Percentiles rank a stretch among this genome's conserved stretches.
Conservation (phyloP, 1,284 basidiomycete genomes). For the Gomphus bonarii region DNA sequence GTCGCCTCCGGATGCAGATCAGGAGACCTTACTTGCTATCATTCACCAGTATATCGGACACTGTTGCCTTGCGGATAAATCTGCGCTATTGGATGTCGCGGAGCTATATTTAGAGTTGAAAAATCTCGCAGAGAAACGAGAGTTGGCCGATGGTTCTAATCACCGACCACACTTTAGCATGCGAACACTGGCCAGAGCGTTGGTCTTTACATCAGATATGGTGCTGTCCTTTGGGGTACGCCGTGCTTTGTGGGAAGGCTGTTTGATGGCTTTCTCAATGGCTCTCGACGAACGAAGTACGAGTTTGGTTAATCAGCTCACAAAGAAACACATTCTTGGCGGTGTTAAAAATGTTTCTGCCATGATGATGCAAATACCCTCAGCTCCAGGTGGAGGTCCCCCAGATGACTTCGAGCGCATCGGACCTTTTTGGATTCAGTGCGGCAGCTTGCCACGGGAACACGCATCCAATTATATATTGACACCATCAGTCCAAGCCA, state of each 20-base stretch:
- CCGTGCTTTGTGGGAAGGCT: constrained; percentile 91
- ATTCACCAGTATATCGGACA: constrained; percentile 87
- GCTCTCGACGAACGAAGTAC: constrained; percentile 75
- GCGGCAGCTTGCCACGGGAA: constrained; percentile 58
- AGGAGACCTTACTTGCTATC: constrained; percentile 83
- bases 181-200: constrained; percentile 87
- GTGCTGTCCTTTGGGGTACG: constrained; percentile 73
- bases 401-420: constrained; percentile 68
- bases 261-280: constrained; percentile 97
- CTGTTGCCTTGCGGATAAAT: constrained; percentile 75
- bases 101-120: constrained; percentile 88
- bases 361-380: constrained; percentile 59
- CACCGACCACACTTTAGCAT: constrained; percentile 96
- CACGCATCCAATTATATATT: constrained; percentile 78
- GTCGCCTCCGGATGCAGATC: constrained; percentile 85
- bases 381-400: constrained; percentile 38
- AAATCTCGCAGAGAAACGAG: constrained; percentile 65
- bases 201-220: constrained; percentile 86
- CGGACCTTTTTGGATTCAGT: constrained; percentile 86
- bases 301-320: constrained; percentile 55
- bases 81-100: constrained; percentile 84
- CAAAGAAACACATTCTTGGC: constrained; percentile 73
- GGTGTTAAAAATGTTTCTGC: constrained; percentile 78
- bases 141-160: constrained; percentile 91
- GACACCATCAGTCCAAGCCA: constrained; percentile 94